Base-by-base conservation (phyloP, 2,329 filamentous ascomycete genomes). In the Pseudogymnoascus sp. region DNA sequence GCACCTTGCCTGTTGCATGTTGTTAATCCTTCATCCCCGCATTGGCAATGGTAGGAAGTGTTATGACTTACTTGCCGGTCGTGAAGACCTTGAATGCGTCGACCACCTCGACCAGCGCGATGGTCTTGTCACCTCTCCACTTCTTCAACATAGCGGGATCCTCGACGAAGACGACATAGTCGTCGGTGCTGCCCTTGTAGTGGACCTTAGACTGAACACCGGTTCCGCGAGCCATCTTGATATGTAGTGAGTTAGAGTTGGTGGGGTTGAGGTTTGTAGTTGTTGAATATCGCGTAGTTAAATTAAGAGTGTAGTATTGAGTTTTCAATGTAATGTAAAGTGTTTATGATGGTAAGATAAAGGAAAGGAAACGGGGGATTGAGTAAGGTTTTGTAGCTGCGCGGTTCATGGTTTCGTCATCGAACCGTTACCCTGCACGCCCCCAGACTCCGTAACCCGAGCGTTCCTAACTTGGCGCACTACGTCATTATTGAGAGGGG, bases 21-120 rank as follows among this genome's bases (percentile, higher is more conserved):
- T 18, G 18, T 62, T 44, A 50, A 21, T 21, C 7, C 7, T 37
- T 25, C 28, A 23, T 38, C 4, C 18, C 34, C 18, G 31, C 1
- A 14, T 21, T 60, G 28, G 14, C 8, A 59, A 25, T 28, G 60
- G 53, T 53, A 64, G 21, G 23, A 31, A 44, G 56, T 37, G 42
- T 40, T 62, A 34, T 64, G 68, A 80, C 89, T 79, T 83, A 97
- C 93, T 88, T 89, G 81, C 96, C 90, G 37, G 92, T 96, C 46
- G 89, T 80, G 73, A 96, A 96, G 73, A 99, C 82, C 82, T 96
- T 90, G 82, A 91, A 97, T 6, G 89, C 83, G 64, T 88, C 91
- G 63, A 97, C 84, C 63, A 99, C 93, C 72, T 97, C 87, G 1
- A 90, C 84, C 59, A 97, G 79, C 38, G 95, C 89, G 31, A 95